Conservation (phyloP, 176 grass and related monocot species). For the Ampelocalamus luodianensis region DNA sequence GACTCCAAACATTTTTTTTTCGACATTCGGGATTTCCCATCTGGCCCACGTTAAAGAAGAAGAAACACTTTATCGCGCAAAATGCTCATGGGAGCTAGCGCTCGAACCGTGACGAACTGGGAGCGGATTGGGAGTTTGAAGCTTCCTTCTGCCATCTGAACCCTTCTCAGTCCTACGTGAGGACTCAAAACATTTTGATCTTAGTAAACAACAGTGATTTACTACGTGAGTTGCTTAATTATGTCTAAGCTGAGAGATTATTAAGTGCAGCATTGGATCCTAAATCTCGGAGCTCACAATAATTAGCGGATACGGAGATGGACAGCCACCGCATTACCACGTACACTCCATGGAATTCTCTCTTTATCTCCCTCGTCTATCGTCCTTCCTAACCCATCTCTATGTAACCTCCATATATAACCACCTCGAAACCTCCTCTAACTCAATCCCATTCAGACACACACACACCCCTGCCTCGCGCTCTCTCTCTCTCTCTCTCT, state of each 20-base stretch:
- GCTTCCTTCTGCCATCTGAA: too few species aligned
- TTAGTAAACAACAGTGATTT: too few species aligned
- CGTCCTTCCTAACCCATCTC: background rate
- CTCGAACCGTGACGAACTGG: too few species aligned
- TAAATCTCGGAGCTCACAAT: background rate
- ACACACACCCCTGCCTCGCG: background rate
- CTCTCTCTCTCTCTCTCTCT: background rate
- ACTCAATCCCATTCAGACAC: background rate
- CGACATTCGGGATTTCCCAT: too few species aligned
- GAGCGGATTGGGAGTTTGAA: too few species aligned
- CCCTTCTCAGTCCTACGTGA: too few species aligned
- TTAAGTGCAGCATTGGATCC: slow-evolving; percentile 20
- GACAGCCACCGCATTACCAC: background rate
- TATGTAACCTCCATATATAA: slow-evolving; percentile 33
- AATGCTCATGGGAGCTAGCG: too few species aligned
- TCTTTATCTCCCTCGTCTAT: too few species aligned
- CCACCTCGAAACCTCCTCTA: slow-evolving; percentile 2
- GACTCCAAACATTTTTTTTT: too few species aligned
- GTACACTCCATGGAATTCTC: background rate
- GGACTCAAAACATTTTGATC: too few species aligned
- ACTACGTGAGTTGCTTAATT: background rate
- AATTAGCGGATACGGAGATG: background rate
- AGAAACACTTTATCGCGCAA: too few species aligned
- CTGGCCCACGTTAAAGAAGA: too few species aligned
- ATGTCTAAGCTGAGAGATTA: background rate